Evolutionary conservation across 768 basidiomycete genomes (phyloP).

Genomic region (Kwoniella europaea): DNA sequence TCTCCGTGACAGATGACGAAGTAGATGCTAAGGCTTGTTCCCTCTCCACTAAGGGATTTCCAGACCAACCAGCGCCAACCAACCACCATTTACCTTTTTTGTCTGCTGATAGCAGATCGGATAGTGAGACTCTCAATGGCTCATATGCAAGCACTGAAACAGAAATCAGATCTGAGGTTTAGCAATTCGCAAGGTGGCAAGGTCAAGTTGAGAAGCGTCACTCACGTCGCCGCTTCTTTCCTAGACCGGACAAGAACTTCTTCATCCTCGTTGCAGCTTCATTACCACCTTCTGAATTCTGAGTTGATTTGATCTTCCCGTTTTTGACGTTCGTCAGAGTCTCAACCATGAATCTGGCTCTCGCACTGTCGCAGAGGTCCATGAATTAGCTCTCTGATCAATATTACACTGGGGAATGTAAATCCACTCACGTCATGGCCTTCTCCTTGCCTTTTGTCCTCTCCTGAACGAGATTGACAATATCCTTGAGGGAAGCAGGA

Average conservation of each 20-base stretch:
- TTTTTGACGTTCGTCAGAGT: slow-evolving; percentile 90
- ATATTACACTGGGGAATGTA: too few species aligned
- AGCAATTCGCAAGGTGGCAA: not conserved
- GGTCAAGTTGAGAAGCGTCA: not conserved
- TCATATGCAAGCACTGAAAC: slow-evolving; percentile 76
- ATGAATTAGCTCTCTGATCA: too few species aligned
- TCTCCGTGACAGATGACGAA: slow-evolving; percentile 21
- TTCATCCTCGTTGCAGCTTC: slow-evolving; percentile 85
- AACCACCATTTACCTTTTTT: slow-evolving; percentile 98
- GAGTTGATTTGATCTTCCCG: slow-evolving; percentile 71
- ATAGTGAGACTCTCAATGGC: slow-evolving; percentile 79
- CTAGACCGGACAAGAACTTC: slow-evolving; percentile 76
- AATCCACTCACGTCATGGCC: slow-evolving; percentile 49
- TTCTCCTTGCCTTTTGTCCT: slow-evolving; percentile 66
- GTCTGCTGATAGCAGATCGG: slow-evolving; percentile 81
- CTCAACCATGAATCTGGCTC: slow-evolving; percentile 94
- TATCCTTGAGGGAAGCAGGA: slow-evolving; percentile 87
- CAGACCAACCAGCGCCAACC: slow-evolving; percentile 93
- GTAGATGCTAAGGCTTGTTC: slow-evolving; percentile 36
- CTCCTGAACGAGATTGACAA: slow-evolving; percentile 77
- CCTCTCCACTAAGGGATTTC: slow-evolving; percentile 80
- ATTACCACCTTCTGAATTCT: slow-evolving; percentile 68
- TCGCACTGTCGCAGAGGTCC: slow-evolving; percentile 66
- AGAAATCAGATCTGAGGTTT: not conserved
- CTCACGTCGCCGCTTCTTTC: slow-evolving; percentile 73